These are phyloP conservation scores for Kickxella alabastrina DNA, from an alignment of 192 early-diverging fungal genomes.

Conservation along the genomic window DNA sequence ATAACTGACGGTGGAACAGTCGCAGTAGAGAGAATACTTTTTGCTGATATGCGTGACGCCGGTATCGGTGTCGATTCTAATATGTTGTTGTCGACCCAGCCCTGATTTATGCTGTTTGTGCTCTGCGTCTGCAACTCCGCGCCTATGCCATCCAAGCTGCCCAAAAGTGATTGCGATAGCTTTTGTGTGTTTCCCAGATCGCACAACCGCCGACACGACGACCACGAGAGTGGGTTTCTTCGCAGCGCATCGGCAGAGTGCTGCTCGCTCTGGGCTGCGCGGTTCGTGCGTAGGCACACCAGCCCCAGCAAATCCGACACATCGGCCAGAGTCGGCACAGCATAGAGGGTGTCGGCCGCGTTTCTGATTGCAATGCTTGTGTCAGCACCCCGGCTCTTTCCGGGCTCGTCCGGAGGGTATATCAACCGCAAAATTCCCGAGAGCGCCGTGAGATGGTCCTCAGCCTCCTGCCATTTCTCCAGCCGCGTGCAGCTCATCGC, in stretches of 20 bases:
- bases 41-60: background rate
- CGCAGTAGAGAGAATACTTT: background rate
- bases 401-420: constrained; percentile 23
- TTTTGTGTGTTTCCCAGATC: constrained; percentile 23
- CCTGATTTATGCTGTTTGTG: too few relatives aligned
- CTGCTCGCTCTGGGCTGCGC: constrained; percentile 29
- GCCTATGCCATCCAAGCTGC: background rate
- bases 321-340: constrained; percentile 27
- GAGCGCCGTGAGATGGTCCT: constrained; percentile 36
- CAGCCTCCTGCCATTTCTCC: constrained; percentile 52
- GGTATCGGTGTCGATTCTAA: constrained; percentile 3
- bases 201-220: constrained; percentile 43
- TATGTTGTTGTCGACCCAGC: background rate
- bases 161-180: constrained; percentile 7
- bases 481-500: constrained; percentile 44
- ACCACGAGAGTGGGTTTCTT: constrained; percentile 50
- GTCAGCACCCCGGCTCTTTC: constrained; percentile 11
- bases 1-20: background rate
- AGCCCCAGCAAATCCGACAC: constrained; percentile 39
- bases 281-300: constrained; percentile 44
- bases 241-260: constrained; percentile 33
- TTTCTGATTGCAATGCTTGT: constrained; percentile 3
- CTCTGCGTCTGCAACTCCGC: too few relatives aligned
- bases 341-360: constrained; percentile 9
- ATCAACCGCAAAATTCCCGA: constrained; percentile 8